A percentile compares a stretch with the other conserved stretches of the same genome.
These are phyloP conservation scores for Acacia crassicarpa DNA, from an alignment of 306 rosid genomes.

Conservation along the genomic window DNA sequence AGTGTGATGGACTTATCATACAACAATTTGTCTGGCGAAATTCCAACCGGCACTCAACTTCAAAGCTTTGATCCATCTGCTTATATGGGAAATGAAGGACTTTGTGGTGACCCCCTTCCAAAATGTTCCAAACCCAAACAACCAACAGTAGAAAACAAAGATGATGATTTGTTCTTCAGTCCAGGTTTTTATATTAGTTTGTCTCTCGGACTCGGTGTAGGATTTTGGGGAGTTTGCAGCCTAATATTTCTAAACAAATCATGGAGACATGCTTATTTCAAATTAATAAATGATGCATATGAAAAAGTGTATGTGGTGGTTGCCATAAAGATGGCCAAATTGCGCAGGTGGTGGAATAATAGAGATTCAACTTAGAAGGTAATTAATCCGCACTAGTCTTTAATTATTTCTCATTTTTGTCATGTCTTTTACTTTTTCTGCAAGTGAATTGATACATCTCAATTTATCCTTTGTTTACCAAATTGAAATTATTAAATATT, in stretches of 20 bases:
- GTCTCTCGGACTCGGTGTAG: not conserved
- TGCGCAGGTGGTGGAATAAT: not conserved
- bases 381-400: not conserved
- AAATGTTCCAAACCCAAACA: not conserved
- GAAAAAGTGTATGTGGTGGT: not conserved
- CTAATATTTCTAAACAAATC: not conserved
- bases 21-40: not conserved
- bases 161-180: not conserved
- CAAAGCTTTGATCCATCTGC: not conserved
- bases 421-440: too few relatives aligned
- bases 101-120: not conserved
- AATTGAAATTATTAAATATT: too few relatives aligned
- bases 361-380: not conserved
- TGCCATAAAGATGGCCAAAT: not conserved
- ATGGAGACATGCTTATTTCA: not conserved
- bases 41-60: not conserved
- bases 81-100: not conserved
- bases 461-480: not conserved
- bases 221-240: not conserved
- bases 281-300: not conserved
- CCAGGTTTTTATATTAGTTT: not conserved
- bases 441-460: not conserved
- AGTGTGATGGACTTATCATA: not conserved
- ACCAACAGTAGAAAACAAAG: not conserved
- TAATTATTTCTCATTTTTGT: not conserved